Conservation (phyloP, 192 early-diverging fungal species). For the Coemansia interrupta region DNA sequence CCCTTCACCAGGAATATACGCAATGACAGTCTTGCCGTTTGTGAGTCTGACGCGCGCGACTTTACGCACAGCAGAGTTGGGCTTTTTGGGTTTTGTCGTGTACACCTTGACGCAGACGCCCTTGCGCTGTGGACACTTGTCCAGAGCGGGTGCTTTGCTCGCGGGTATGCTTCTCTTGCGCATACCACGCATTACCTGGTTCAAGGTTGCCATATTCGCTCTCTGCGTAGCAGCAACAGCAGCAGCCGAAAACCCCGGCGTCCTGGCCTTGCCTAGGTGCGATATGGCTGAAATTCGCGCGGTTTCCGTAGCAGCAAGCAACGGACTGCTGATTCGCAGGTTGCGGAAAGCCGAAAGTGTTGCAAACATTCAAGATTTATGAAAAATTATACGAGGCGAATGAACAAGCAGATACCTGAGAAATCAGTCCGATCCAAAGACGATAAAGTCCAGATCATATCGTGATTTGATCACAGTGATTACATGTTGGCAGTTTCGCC, state of each 20-base stretch:
- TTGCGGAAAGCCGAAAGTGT: slow-evolving; percentile 31
- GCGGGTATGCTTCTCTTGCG: slow-evolving; percentile 67
- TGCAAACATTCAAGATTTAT: slow-evolving; percentile 21
- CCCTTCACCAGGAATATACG: slow-evolving; percentile 98
- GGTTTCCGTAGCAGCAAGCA: not conserved
- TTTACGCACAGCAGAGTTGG: slow-evolving; percentile 95
- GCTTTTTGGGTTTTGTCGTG: slow-evolving; percentile 95
- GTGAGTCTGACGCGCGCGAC: slow-evolving; percentile 88
- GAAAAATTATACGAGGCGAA: too few relatives aligned
- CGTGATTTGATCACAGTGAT: too few relatives aligned
- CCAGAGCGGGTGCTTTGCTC: slow-evolving; percentile 78
- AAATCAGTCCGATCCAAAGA: too few relatives aligned
- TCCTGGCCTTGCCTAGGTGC: not conserved
- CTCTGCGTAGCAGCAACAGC: slow-evolving; percentile 13
- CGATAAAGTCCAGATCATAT: too few relatives aligned
- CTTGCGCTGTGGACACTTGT: slow-evolving; percentile 82
- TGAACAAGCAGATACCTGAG: too few relatives aligned
- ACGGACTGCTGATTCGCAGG: slow-evolving; percentile 31
- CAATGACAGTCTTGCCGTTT: slow-evolving; percentile 86
- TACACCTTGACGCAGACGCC: slow-evolving; percentile 96
- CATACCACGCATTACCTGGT: slow-evolving; percentile 84
- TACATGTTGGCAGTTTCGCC: too few relatives aligned
- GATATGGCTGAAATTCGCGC: not conserved
- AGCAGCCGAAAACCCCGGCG: not conserved
- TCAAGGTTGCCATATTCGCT: slow-evolving; percentile 77